Evolutionary conservation across 805 yeast species (phyloP), one percentile per base, ranked within the genome.

Genomic region (Hanseniaspora opuntiae): DNA sequence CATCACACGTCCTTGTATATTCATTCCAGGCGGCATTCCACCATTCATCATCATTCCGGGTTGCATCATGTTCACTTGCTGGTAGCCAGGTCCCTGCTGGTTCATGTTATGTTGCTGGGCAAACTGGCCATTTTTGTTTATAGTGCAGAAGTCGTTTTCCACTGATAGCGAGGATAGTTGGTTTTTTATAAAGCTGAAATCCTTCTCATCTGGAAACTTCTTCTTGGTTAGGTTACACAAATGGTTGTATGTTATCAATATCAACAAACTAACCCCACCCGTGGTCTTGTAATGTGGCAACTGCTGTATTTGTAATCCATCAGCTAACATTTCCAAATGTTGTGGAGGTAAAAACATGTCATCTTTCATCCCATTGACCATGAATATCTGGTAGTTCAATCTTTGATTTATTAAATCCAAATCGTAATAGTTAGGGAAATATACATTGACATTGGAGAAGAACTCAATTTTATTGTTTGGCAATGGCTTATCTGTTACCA

Each of bases 391-490:
- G 56, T 70, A 67, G 14, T 53, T 53, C 16, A 53, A 36, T 25
- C 52, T 48, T 30, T 53, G 45, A 52, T 69, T 65, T 25, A 78
- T 64, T 30, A 70, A 71, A 65, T 90, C 93, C 62, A 93, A 77
- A 63, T 90, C 98, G 66, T 78, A 87, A 51, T 84, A 76, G 55
- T 76, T 79, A 19, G 96, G 96, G 72, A 93, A 86, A 65, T 77
- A 86, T 47, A 78, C 72, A 38, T 74, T 66, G 41, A 87, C 72
- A 76, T 87, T 79, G 73, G 79, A 72, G 56, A 81, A 74, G 62
- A 87, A 90, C 37, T 83, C 95, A 40, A 78, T 77, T 64, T 84
- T 89, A 58, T 82, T 84, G 30, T 76, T 76, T 0, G 97, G 97
- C 74, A 90, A 83, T 47, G 74, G 69, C 48, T 78, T 76, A 66